Conservation (phyloP, 176 grass and related monocot species). For the Eremochloa ophiuroides region DNA sequence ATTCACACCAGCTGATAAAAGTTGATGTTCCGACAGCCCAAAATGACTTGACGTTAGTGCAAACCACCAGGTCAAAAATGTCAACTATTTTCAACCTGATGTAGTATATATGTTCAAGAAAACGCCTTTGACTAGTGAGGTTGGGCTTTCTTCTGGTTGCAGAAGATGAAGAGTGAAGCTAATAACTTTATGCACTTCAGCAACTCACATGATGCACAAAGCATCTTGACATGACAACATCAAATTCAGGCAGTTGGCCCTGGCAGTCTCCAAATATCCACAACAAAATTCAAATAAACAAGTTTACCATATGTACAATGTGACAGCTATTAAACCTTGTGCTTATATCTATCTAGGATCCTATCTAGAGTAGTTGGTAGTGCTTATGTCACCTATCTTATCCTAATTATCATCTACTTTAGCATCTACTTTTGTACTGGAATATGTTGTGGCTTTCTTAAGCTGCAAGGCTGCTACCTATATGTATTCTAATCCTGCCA, state of each 20-base stretch:
- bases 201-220: not conserved
- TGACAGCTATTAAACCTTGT: too few relatives aligned
- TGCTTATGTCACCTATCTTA: too few relatives aligned
- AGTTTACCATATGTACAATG: not conserved
- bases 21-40: too few relatives aligned
- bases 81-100: not conserved
- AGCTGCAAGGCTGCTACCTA: too few relatives aligned
- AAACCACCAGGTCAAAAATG: not conserved
- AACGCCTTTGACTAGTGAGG: constrained; percentile 1
- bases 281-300: constrained; percentile 1
- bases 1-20: not conserved
- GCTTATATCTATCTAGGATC: too few relatives aligned
- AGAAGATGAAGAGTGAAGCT: not conserved
- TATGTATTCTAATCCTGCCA: too few relatives aligned
- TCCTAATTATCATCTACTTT: too few relatives aligned
- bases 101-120: constrained; percentile 1
- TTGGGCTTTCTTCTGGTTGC: not conserved
- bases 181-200: not conserved
- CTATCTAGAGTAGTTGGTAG: too few relatives aligned
- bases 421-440: too few relatives aligned
- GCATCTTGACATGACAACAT: not conserved
- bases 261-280: not conserved
- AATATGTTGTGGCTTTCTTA: too few relatives aligned
- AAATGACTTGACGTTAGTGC: not conserved
- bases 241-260: not conserved